Evolutionary conservation across 805 yeast species (phyloP).

Genomic region (Saturnispora serradocipensis): DNA sequence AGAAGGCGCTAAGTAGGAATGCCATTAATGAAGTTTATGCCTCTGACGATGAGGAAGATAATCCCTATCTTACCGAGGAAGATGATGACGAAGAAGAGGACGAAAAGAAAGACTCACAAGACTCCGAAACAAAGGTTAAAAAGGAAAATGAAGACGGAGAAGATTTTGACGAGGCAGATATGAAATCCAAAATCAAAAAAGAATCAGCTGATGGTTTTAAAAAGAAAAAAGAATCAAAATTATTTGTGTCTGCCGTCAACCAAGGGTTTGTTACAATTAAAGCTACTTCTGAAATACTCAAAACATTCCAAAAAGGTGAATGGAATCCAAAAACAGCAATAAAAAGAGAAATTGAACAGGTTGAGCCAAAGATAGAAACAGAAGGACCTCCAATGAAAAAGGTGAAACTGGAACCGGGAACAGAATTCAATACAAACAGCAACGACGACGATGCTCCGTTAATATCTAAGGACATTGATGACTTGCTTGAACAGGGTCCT

Average conservation of each 20-base stretch:
- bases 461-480: slow-evolving; percentile 64
- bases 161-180: slow-evolving; percentile 17
- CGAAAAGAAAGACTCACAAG: slow-evolving; percentile 9
- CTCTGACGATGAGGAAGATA: slow-evolving; percentile 59
- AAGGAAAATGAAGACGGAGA: slow-evolving; percentile 31
- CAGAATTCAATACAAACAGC: neutral
- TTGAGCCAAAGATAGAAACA: slow-evolving; percentile 3
- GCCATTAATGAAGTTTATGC: slow-evolving; percentile 88
- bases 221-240: slow-evolving; percentile 14
- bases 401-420: slow-evolving; percentile 16
- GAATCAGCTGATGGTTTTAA: slow-evolving; percentile 5
- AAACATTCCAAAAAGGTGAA: slow-evolving; percentile 65
- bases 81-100: slow-evolving; percentile 41
- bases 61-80: slow-evolving; percentile 73
- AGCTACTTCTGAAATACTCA: slow-evolving; percentile 52
- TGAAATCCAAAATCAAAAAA: slow-evolving; percentile 15
- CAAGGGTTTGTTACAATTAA: slow-evolving; percentile 53
- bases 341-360: slow-evolving; percentile 19
- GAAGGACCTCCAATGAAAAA: slow-evolving; percentile 24
- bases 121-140: slow-evolving; percentile 21
- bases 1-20: slow-evolving; percentile 73
- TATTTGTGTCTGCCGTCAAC: slow-evolving; percentile 34
- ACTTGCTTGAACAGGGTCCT: slow-evolving; percentile 48
- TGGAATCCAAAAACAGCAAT: slow-evolving; percentile 62
- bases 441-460: slow-evolving; percentile 4